Conservation (phyloP, 1,284 basidiomycete species). For the Fistulinella cinereoalba region DNA sequence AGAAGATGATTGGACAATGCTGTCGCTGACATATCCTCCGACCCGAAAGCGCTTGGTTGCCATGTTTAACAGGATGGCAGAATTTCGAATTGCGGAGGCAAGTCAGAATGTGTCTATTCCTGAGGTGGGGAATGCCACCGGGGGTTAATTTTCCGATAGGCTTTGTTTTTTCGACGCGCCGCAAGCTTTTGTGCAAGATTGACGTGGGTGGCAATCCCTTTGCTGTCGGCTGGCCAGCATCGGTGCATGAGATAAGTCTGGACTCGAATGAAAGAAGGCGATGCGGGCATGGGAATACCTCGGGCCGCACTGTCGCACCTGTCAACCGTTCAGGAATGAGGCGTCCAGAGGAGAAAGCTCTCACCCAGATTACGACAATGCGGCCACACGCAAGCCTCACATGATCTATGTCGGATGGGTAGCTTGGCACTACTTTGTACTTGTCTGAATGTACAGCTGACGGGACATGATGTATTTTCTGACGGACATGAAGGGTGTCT, state of each 20-base stretch:
- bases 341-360: not conserved
- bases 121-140: too few species aligned
- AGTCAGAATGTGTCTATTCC: not conserved
- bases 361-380: slow-evolving; percentile 1
- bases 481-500: too few species aligned
- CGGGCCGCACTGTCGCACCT: not conserved
- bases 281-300: slow-evolving; percentile 11
- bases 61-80: not conserved
- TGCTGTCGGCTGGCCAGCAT: not conserved
- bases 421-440: too few species aligned
- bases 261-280: not conserved
- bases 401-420: too few species aligned
- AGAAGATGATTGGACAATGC: not conserved
- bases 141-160: too few species aligned
- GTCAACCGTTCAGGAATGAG: not conserved
- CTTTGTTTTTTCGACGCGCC: too few species aligned
- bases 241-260: slow-evolving; percentile 1
- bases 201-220: too few species aligned
- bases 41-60: not conserved
- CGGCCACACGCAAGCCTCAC: too few species aligned
- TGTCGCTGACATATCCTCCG: not conserved
- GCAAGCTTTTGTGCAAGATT: too few species aligned
- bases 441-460: too few species aligned
- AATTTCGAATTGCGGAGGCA: not conserved
- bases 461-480: too few species aligned